Evolutionary conservation across 129 eudicot genomes (phyloP), one percentile per base, ranked within the genome.

Genomic region (Flaveria sonorensis): DNA sequence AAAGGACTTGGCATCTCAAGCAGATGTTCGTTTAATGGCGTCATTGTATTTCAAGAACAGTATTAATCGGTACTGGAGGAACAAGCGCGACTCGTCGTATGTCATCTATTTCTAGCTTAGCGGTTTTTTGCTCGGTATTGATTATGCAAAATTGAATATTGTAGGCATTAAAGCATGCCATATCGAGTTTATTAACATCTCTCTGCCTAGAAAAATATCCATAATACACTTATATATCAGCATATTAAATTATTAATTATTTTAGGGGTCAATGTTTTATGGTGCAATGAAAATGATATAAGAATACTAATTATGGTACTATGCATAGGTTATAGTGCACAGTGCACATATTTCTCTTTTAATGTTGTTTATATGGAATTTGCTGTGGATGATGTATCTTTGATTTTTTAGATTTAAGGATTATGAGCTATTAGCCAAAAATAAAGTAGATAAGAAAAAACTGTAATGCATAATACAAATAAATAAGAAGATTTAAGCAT

Each of bases 11-110:
- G 88, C 46, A 21, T 81, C 89, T 50, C 99, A 86, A 79, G 71
- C 86, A 0, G 97, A 88, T 74, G 99, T 95, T 67, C 91, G 99
- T 13, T 72, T 95, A 67, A 81, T 95, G 92, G 96, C 99, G 7
- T 87, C 99, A 0, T 88, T 95, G 84, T 95, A 89, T 78, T 89
- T 95, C 70, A 95, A 95, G 84, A 91, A 95, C 40, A 91, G 89
- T 72, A 74, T 91, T 60, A 91, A 60, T 59, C 89, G 96, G 11
- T 89, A 89, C 70, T 95, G 97, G 99, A 86, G 97, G 85, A 87
- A 80, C 78, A 85, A 92, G 84, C 90, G 92, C 16, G 92, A 87
- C 64, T 80, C 90, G 0, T 64, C 78, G 97, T 95, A 75, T 79
- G 96, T 76, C 71, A 11, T 47, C 68, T 50, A 14, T 39, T 57